Evolutionary conservation across 768 basidiomycete species (phyloP).

Genomic region (Termitomyces bulborhizus): DNA sequence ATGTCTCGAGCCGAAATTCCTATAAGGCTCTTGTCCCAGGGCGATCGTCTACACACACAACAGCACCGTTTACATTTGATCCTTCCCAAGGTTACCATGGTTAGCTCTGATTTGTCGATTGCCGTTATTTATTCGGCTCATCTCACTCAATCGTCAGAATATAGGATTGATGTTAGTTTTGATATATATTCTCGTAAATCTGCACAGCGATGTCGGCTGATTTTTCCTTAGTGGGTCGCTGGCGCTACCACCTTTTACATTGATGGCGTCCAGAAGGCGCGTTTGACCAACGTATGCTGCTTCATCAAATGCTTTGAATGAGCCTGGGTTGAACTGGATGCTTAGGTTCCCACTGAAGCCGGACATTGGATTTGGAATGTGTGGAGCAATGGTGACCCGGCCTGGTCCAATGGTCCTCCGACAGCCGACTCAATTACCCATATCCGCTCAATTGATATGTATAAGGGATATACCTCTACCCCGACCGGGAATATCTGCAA

Average conservation of each 20-base stretch:
- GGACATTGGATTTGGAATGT: conserved; percentile 29
- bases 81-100: conserved; percentile 23
- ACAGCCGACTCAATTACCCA: conserved; percentile 27
- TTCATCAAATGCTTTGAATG: neutral
- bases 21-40: conserved; percentile 18
- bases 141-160: conserved; percentile 16
- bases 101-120: conserved; percentile 9
- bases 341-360: conserved; percentile 23
- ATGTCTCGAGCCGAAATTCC: neutral
- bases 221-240: conserved; percentile 20
- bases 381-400: conserved; percentile 28
- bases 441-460: conserved; percentile 29
- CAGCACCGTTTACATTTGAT: conserved; percentile 26
- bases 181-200: neutral
- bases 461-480: conserved; percentile 24
- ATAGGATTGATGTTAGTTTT: conserved; percentile 26
- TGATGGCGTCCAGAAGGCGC: conserved; percentile 24
- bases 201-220: neutral
- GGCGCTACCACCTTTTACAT: conserved; percentile 27
- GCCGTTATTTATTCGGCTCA: neutral
- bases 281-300: conserved; percentile 23
- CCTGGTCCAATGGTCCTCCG: conserved; percentile 31
- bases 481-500: conserved; percentile 19
- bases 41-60: conserved; percentile 12
- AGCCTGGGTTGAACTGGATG: neutral